Conservation (phyloP, 2,329 filamentous ascomycete genomes). For the Trichophyton benhamiae region DNA sequence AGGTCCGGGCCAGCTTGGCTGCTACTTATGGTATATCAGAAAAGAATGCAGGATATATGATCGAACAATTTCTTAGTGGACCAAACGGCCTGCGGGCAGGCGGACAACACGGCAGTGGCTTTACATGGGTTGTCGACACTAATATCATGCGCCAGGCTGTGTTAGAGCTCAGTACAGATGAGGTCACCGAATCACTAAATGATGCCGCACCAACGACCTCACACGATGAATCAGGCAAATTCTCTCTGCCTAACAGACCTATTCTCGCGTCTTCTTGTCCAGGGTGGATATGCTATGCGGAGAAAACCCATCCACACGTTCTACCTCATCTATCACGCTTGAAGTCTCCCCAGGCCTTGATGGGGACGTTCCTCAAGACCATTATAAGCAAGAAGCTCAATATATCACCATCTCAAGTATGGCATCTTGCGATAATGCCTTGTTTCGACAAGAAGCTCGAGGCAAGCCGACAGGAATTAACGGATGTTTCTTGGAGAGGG, state of each 20-base stretch:
- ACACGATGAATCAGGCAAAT: slow-evolving; percentile 12
- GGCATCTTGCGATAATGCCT: slow-evolving; percentile 93
- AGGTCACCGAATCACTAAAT: slow-evolving; percentile 42
- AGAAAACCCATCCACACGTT: slow-evolving; percentile 92
- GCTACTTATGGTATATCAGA: slow-evolving; percentile 68
- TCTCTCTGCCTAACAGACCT: slow-evolving; percentile 27
- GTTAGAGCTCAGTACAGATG: slow-evolving; percentile 65
- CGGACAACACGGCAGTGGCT: slow-evolving; percentile 61
- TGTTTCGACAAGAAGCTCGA: slow-evolving; percentile 99
- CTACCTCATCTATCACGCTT: slow-evolving; percentile 80
- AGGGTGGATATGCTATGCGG: slow-evolving; percentile 97
- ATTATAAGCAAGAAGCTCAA: slow-evolving; percentile 60
- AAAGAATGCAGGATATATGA: slow-evolving; percentile 64
- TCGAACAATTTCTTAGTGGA: slow-evolving; percentile 65
- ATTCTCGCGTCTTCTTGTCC: slow-evolving; percentile 78
- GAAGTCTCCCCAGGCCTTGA: slow-evolving; percentile 87
- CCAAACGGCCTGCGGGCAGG: slow-evolving; percentile 55
- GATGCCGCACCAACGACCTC: slow-evolving; percentile 7
- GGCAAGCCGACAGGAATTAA: slow-evolving; percentile 84
- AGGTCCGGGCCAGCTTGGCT: slow-evolving; percentile 77
- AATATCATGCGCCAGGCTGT: slow-evolving; percentile 71
- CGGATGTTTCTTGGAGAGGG: slow-evolving; percentile 57
- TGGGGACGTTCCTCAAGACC: slow-evolving; percentile 82
- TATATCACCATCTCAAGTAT: slow-evolving; percentile 67
- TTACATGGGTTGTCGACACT: slow-evolving; percentile 84